These are phyloP conservation scores for Beauveria rudraprayagi DNA, from an alignment of 2,329 filamentous ascomycete genomes.

Conservation along the genomic window DNA sequence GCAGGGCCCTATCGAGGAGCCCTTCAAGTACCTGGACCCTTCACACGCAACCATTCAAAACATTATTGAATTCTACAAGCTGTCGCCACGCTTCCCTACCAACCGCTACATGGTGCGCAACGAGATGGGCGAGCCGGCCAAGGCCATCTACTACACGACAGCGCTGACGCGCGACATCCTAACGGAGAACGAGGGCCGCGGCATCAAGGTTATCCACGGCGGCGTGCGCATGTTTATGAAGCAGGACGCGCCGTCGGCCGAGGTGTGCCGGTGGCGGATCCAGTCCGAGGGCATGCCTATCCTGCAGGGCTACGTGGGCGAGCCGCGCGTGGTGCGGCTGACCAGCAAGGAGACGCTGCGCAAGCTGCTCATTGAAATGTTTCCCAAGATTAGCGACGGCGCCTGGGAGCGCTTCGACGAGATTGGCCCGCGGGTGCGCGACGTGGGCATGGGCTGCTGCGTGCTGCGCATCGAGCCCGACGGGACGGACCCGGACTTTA, in stretches of 20 bases:
- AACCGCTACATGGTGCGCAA: conserved; percentile 97
- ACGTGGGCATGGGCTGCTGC: conserved; percentile 84
- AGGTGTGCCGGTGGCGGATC: conserved; percentile 89
- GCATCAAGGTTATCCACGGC: conserved; percentile 91
- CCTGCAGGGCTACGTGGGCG: conserved; percentile 81
- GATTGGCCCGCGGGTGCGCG: conserved; percentile 73
- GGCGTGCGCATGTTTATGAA: conserved; percentile 99
- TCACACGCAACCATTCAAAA: conserved; percentile 67
- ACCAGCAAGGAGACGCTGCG: conserved; percentile 72
- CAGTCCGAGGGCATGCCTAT: conserved; percentile 91
- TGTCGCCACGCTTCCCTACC: conserved; percentile 76
- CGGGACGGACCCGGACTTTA: conserved; percentile 49
- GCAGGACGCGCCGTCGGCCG: conserved; percentile 80
- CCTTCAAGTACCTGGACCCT: conserved; percentile 80
- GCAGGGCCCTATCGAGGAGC: conserved; percentile 66
- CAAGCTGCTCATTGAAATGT: conserved; percentile 88
- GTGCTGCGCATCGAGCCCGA: conserved; percentile 77
- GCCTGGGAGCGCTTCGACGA: conserved; percentile 73
- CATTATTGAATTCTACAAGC: conserved; percentile 77
- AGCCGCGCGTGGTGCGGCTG: conserved; percentile 65
- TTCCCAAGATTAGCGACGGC: conserved; percentile 73
- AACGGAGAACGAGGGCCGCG: conserved; percentile 76
- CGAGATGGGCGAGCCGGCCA: conserved; percentile 74
- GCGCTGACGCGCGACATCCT: conserved; percentile 79
- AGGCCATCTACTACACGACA: conserved; percentile 95